Base-by-base conservation (phyloP, 192 early-diverging fungal genomes). In the Umbelopsis isabellina region DNA sequence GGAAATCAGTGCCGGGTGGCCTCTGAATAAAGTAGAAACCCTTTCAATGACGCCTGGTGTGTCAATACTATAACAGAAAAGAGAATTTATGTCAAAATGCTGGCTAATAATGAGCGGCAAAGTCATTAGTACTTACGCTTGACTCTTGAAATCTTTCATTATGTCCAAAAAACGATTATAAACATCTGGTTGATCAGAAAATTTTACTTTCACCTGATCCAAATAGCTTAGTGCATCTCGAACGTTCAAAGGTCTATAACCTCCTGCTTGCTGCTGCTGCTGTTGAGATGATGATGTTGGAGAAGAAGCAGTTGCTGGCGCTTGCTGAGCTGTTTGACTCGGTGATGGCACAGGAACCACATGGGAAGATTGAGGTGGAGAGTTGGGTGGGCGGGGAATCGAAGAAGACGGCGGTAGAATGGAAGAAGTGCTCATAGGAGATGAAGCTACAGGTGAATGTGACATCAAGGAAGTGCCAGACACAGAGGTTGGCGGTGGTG, bases 131-230 rank as follows among this genome's bases (percentile, higher is more conserved):
- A 72, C 85, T 84, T 82, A 94, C 92, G 80, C 85, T 75, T 97
- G 95, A 72, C 93, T 92, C 81, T 98, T 98, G 78, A 99, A 99
- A 75, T 99, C 98, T 83, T 98, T 98, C 98, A 99, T 99, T 45
- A 98, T 98, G 73, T 98, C 97, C 77, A 99, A 71, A 77, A 99
- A 99, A 67, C 89, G 85, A 72, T 97, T 98, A 82, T 99, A 99
- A 5, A 98, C 95, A 61, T 97, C 94, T 3, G 96, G 95, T 7
- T 94, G 88, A 66, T 94, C 90, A 46, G 88, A 83, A 72, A 99
- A 99, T 75, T 94, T 91, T 22, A 89, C 84, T 76, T 97, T 97
- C 16, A 99, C 98, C 74, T 95, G 86, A 73, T 99, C 98, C 45
- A 99, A 84, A 79, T 99, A 99, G 18, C 93, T 88, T 46, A 99